Evolutionary conservation across 352 stramenopile genomes (phyloP), one percentile per base, ranked within the genome.

Genomic region (Phytophthora hybrid): DNA sequence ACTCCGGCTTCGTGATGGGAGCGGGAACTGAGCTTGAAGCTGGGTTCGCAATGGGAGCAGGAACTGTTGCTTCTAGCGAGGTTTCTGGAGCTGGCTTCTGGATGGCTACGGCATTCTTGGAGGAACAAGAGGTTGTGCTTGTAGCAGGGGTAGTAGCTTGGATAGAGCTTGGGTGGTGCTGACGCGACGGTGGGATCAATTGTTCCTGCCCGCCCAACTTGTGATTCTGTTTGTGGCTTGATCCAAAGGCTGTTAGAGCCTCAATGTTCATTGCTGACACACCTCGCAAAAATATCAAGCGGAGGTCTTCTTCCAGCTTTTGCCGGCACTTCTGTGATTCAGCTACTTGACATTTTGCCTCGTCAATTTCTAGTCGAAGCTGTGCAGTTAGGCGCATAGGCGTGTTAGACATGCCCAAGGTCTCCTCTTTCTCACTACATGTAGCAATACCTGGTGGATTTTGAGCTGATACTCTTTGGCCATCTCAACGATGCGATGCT

Each of bases 241-340:
- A 71, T n/a, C 79, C 84, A 67, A 93, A 91, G 1, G 88, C 76
- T 29, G 72, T 84, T 21, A 93, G 73, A 9, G 85, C 85, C 56
- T 93, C 85, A n/a, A 93, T 90, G 44, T 93, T 93, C 85, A 93
- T 91, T 4, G 83, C 79, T n/a, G 85, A 93, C 13, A 93, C 82
- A 1, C 85, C 85, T 19, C 85, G 83, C 29, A 93, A 63, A 59
- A 93, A 93, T 18, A 93, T 82, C 57, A 91, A 77, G 9, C 84
- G 80, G 14, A 93, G 64, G 59, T 93, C 79, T 32, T 89, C 82
- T 66, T 93, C 85, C 10, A 93, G 64, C 47, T 85, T 79, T 37
- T 87, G 76, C 0, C 74, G 78, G 23, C 74, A 81, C 14, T 81
- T 76, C 19, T 88, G 75, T 6, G 83, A 74, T n/a, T 79, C 62